These are phyloP conservation scores for Colletotrichum cereale DNA, from an alignment of 2,329 filamentous ascomycete species.

Conservation along the genomic window DNA sequence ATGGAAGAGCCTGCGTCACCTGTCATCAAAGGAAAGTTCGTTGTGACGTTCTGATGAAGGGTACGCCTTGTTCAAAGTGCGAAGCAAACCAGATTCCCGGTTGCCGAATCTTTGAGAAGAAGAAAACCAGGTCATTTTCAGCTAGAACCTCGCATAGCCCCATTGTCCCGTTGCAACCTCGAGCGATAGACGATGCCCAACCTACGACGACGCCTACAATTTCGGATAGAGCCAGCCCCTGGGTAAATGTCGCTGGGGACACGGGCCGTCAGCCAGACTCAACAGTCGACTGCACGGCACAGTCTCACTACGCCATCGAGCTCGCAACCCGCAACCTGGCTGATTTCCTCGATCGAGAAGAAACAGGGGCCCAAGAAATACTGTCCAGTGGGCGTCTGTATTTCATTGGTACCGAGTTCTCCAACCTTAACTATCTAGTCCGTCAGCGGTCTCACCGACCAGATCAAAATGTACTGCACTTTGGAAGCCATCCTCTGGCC, in stretches of 20 bases:
- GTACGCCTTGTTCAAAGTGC: slow-evolving; percentile 63
- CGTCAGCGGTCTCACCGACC: slow-evolving; percentile 55
- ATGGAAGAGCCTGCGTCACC: slow-evolving; percentile 58
- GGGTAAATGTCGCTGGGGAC: slow-evolving; percentile 1
- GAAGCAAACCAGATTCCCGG: slow-evolving; percentile 54
- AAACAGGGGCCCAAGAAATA: slow-evolving; percentile 59
- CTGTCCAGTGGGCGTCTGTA: slow-evolving; percentile 61
- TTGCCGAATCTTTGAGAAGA: slow-evolving; percentile 64
- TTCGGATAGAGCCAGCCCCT: slow-evolving; percentile 36
- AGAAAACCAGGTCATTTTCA: slow-evolving; percentile 57
- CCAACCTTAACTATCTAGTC: slow-evolving; percentile 67
- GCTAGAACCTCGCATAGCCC: slow-evolving; percentile 45
- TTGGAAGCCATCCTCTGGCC: slow-evolving; percentile 49
- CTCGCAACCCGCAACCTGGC: slow-evolving; percentile 61
- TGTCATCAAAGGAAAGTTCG: slow-evolving; percentile 65
- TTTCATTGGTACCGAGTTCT: slow-evolving; percentile 68
- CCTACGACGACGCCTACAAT: slow-evolving; percentile 45
- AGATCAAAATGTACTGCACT: slow-evolving; percentile 49
- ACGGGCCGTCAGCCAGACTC: slow-evolving; percentile 18
- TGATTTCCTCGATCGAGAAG: slow-evolving; percentile 63
- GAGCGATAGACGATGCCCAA: slow-evolving; percentile 47
- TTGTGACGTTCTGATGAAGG: slow-evolving; percentile 61
- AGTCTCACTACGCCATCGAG: slow-evolving; percentile 46
- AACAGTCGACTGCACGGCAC: background rate
- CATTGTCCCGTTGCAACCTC: slow-evolving; percentile 60